Conservation (phyloP, 169 alveolate species). For the Plasmodium gaboni region DNA sequence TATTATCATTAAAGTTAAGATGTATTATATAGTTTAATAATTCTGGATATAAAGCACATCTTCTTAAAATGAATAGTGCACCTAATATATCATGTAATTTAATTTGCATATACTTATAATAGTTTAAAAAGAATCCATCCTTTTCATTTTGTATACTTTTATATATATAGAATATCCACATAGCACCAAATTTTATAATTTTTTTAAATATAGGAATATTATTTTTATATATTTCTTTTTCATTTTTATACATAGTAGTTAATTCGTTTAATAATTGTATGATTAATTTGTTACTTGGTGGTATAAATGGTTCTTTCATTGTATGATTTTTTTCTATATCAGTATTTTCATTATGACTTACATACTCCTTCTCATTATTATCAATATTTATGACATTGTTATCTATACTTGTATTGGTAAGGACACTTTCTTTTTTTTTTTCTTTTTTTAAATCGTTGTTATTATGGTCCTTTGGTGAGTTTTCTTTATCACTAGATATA, state of each 20-base stretch:
- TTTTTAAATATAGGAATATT: constrained; percentile 32
- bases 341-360: background rate
- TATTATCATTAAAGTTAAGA: constrained; percentile 25
- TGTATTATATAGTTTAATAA: constrained; percentile 45
- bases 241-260: constrained; percentile 34
- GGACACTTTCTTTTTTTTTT: background rate
- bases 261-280: constrained; percentile 49
- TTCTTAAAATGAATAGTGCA: constrained; percentile 47
- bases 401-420: too few relatives aligned
- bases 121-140: constrained; percentile 24
- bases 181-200: constrained; percentile 69
- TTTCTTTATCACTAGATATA: background rate
- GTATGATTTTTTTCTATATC: background rate
- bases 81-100: constrained; percentile 64
- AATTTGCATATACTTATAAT: constrained; percentile 43
- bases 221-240: constrained; percentile 22
- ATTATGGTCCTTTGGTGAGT: background rate
- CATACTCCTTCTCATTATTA: background rate
- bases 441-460: background rate
- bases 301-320: constrained; percentile 8
- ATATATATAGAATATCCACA: constrained; percentile 71
- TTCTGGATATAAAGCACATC: constrained; percentile 65
- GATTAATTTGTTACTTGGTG: constrained; percentile 66
- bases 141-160: constrained; percentile 39
- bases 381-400: background rate